These are phyloP conservation scores for Phytophthora fragariaefolia DNA, from an alignment of 352 stramenopile species.

Conservation along the genomic window DNA sequence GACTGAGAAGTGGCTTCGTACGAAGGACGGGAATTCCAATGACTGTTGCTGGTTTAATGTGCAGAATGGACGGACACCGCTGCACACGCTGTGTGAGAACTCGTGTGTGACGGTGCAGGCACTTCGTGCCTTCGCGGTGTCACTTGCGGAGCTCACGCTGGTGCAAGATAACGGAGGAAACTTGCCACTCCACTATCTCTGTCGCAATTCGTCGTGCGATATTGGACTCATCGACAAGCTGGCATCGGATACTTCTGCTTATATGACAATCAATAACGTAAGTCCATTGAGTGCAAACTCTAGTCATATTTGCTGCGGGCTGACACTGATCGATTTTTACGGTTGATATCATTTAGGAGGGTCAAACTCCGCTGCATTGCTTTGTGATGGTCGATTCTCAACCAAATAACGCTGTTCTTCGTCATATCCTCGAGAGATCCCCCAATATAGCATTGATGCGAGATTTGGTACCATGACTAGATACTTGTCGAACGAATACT, in stretches of 20 bases:
- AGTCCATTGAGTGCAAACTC: not conserved
- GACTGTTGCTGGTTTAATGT: not conserved
- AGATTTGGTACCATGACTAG: constrained; percentile 59
- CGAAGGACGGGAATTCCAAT: not conserved
- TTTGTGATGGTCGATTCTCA: constrained; percentile 34
- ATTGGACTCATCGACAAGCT: constrained; percentile 55
- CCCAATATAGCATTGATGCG: constrained; percentile 36
- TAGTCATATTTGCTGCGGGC: not conserved
- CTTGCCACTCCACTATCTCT: constrained; percentile 63
- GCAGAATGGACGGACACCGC: constrained; percentile 49
- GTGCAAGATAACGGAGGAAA: constrained; percentile 53
- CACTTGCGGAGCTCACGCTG: constrained; percentile 38
- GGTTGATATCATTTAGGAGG: constrained; percentile 27
- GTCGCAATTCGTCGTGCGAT: constrained; percentile 48
- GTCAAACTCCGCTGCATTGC: constrained; percentile 57
- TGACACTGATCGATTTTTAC: not conserved
- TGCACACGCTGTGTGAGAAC: constrained; percentile 65
- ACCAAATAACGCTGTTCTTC: constrained; percentile 42
- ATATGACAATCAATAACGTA: constrained; percentile 50
- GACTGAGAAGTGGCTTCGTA: not conserved
- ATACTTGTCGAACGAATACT: no score
- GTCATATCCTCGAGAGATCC: constrained; percentile 47
- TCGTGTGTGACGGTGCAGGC: constrained; percentile 50
- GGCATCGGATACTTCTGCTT: constrained; percentile 34
- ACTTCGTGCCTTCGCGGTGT: constrained; percentile 39